Evolutionary conservation across 768 basidiomycete genomes (phyloP).

Genomic region (Amanita muscaria): DNA sequence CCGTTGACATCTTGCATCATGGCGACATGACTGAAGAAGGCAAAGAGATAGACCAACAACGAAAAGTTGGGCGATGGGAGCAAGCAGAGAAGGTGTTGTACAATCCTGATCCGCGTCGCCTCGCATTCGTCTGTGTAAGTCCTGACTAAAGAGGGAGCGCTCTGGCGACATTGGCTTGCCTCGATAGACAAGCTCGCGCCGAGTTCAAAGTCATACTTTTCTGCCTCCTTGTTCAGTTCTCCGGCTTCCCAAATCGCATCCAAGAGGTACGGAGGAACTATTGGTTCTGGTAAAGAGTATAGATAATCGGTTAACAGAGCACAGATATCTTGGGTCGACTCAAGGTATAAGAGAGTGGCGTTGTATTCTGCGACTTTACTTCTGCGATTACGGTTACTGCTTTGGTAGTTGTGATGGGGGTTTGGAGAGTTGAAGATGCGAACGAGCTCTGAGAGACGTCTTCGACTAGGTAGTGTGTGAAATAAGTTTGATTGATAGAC

Average conservation of each 20-base stretch:
- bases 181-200: neutral
- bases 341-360: slow-evolving; percentile 23
- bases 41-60: slow-evolving; percentile 34
- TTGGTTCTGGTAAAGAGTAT: slow-evolving; percentile 31
- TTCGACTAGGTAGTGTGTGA: slow-evolving; percentile 25
- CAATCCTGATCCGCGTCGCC: slow-evolving; percentile 19
- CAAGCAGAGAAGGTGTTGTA: slow-evolving; percentile 31
- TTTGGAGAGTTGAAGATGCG: slow-evolving; percentile 26
- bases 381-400: neutral
- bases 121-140: slow-evolving; percentile 12
- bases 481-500: slow-evolving; percentile 28
- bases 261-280: slow-evolving; percentile 26
- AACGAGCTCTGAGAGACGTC: slow-evolving; percentile 28
- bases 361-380: slow-evolving; percentile 15
- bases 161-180: slow-evolving; percentile 3
- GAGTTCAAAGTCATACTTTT: neutral
- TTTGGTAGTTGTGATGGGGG: slow-evolving; percentile 13
- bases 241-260: slow-evolving; percentile 30
- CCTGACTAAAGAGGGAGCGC: neutral
- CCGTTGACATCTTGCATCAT: slow-evolving; percentile 27
- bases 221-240: slow-evolving; percentile 15
- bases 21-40: slow-evolving; percentile 35
- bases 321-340: slow-evolving; percentile 32
- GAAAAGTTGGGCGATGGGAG: slow-evolving; percentile 35
- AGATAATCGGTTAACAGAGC: slow-evolving; percentile 32